phyloP scores from a whole-genome alignment of 805 yeast species.

The Hanseniaspora vineae region DNA sequence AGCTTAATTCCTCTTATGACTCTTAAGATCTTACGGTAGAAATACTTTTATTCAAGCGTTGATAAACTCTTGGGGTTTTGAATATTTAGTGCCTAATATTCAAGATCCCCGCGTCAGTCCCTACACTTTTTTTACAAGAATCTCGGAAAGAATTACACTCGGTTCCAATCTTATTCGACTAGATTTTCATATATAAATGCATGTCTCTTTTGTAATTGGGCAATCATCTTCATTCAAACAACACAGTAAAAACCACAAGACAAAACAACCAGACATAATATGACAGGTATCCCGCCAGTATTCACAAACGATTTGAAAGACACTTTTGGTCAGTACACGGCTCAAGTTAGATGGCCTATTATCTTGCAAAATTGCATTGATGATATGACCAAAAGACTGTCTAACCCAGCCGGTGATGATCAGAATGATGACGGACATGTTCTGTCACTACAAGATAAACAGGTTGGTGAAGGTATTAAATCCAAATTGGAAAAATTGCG shows the following conservation, averaged over 20 bases:
- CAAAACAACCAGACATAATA: slow-evolving; percentile 2
- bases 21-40: too few relatives aligned
- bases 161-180: too few relatives aligned
- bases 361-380: slow-evolving; percentile 55
- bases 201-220: too few relatives aligned
- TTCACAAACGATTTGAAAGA: slow-evolving; percentile 55
- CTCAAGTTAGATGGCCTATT: slow-evolving; percentile 75
- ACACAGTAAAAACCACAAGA: background rate
- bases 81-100: too few relatives aligned
- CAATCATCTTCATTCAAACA: too few relatives aligned
- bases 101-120: too few relatives aligned
- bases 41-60: too few relatives aligned
- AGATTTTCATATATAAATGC: too few relatives aligned
- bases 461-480: slow-evolving; percentile 39
- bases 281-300: slow-evolving; percentile 18
- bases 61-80: too few relatives aligned
- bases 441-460: background rate
- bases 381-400: slow-evolving; percentile 37
- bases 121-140: too few relatives aligned
- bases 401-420: slow-evolving; percentile 9
- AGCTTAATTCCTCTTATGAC: background rate
- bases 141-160: too few relatives aligned
- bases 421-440: slow-evolving; percentile 14
- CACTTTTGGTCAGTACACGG: slow-evolving; percentile 77
- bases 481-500: slow-evolving; percentile 29